Base-by-base conservation (phyloP, 2,329 filamentous ascomycete species). In the Epichloe typhina region DNA sequence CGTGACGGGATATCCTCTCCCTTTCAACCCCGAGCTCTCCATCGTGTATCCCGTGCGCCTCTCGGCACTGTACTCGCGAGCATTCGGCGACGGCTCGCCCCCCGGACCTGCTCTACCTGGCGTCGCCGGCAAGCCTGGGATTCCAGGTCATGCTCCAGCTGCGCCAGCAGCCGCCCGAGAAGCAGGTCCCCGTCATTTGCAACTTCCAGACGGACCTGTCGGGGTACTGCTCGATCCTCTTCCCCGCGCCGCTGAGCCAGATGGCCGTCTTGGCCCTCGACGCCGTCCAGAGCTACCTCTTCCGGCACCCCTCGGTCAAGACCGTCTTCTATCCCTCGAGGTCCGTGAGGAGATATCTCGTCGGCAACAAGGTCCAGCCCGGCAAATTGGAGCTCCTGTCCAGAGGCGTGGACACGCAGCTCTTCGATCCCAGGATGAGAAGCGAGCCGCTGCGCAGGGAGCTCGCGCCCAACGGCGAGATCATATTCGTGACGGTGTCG, bases 131-230 rank as follows among this genome's bases (percentile, higher is more conserved):
- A 2, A 83, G 79, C 5, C 68, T 86, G 3, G 83, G 83, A 4
- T 86, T 86, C 58, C 83, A 86, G 55, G 77, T 86, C 50, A 73
- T 86, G 65, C 69, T 86, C n/a, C 82, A 86, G 61, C 67, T 84
- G 47, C 74, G 79, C 43, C 81, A 84, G 56, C 72, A 84, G 50
- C 68, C 71, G 13, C 63, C 62, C 21, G 68, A 75, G 35, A 69
- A 70, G 8, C 79, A 80, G 41, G 74, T 81, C 1, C 77, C 77
- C 2, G 69, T 84, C 2, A 70, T 86, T 42, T 76, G 82, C 61
- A 87, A 86, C 62, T 86, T 85, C 56, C 83, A 86, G 63, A 87
- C 83, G 1, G 83, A 86, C 60, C 68, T 87, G 9, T 78, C 80
- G 0, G 81, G 81, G 2, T 87, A 86, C 62, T 82, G 80, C 58